Percentiles rank a stretch among this genome's conserved stretches.
Evolutionary conservation across 2,329 filamentous ascomycete species (phyloP).

Genomic region (Furcasterigmium furcatum): DNA sequence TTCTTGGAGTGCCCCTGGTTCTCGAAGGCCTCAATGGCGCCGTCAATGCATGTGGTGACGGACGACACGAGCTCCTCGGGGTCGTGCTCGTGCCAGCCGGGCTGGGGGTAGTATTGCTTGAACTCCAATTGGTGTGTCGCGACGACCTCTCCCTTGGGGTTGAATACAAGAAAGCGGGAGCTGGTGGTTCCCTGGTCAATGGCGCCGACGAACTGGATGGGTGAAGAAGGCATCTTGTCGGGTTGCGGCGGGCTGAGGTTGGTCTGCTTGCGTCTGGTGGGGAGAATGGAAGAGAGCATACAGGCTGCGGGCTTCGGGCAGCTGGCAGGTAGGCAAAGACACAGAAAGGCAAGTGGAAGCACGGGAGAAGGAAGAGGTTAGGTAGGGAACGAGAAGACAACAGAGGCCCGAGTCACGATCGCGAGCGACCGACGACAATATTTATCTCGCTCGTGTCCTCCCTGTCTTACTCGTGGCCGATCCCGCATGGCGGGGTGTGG

Average conservation of each 20-base stretch:
- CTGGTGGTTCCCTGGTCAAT: slow-evolving; percentile 81
- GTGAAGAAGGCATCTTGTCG: slow-evolving; percentile 23
- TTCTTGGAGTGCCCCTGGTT: slow-evolving; percentile 61
- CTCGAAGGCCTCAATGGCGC: slow-evolving; percentile 66
- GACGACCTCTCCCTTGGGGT: slow-evolving; percentile 65
- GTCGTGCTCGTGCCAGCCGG: slow-evolving; percentile 87
- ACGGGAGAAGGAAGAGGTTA: slow-evolving; percentile 1
- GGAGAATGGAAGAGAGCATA: slow-evolving; percentile 19
- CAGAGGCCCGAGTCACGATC: slow-evolving; percentile 2
- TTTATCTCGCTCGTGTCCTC: slow-evolving; percentile 3
- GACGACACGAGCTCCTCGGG: slow-evolving; percentile 70
- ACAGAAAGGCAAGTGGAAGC: background rate
- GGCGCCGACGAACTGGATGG: slow-evolving; percentile 60
- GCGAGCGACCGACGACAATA: slow-evolving; percentile 1
- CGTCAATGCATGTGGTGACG: slow-evolving; percentile 73
- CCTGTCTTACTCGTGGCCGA: too few relatives aligned
- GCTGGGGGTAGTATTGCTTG: slow-evolving; percentile 68
- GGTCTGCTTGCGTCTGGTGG: slow-evolving; percentile 13
- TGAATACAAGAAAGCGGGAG: slow-evolving; percentile 76
- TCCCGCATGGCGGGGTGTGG: background rate
- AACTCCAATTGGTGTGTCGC: slow-evolving; percentile 75
- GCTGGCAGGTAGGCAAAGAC: slow-evolving; percentile 7
- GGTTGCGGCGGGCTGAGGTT: slow-evolving; percentile 26
- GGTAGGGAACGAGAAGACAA: slow-evolving; percentile 2
- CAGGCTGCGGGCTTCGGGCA: slow-evolving; percentile 7